Conservation (phyloP, 2,329 filamentous ascomycete species). For the Ascochyta rabiei region DNA sequence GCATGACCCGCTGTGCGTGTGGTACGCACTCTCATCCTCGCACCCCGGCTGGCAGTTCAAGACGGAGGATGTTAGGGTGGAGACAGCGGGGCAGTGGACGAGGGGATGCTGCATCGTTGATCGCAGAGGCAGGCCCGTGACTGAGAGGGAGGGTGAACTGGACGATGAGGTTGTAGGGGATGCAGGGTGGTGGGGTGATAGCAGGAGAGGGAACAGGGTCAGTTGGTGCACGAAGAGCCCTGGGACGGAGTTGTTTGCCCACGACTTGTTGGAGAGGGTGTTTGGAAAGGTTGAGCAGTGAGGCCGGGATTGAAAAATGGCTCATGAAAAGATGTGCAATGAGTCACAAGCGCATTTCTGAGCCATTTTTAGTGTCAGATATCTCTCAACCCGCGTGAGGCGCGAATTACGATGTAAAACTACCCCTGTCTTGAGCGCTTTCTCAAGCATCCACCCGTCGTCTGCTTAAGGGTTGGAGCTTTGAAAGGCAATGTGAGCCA, state of each 20-base stretch:
- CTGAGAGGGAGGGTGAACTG: slow-evolving; percentile 40
- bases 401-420: neutral
- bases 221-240: slow-evolving; percentile 73
- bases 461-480: too few relatives aligned
- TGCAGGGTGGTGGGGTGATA: slow-evolving; percentile 75
- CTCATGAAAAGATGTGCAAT: neutral
- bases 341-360: neutral
- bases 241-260: slow-evolving; percentile 70
- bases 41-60: slow-evolving; percentile 45
- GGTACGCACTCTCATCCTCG: slow-evolving; percentile 39
- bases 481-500: neutral
- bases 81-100: slow-evolving; percentile 93
- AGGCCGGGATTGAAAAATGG: neutral
- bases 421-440: neutral
- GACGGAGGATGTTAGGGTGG: slow-evolving; percentile 81
- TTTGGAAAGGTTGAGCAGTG: slow-evolving; percentile 54
- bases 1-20: slow-evolving; percentile 54
- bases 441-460: neutral
- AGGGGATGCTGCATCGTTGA: slow-evolving; percentile 89
- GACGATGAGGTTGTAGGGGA: slow-evolving; percentile 67
- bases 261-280: slow-evolving; percentile 68
- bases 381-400: neutral
- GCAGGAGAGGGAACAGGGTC: slow-evolving; percentile 77
- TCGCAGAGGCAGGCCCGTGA: slow-evolving; percentile 65
- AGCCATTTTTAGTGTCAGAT: neutral